These are phyloP conservation scores for Microglena sp. DNA, from an alignment of 139 green algal species.

Conservation along the genomic window DNA sequence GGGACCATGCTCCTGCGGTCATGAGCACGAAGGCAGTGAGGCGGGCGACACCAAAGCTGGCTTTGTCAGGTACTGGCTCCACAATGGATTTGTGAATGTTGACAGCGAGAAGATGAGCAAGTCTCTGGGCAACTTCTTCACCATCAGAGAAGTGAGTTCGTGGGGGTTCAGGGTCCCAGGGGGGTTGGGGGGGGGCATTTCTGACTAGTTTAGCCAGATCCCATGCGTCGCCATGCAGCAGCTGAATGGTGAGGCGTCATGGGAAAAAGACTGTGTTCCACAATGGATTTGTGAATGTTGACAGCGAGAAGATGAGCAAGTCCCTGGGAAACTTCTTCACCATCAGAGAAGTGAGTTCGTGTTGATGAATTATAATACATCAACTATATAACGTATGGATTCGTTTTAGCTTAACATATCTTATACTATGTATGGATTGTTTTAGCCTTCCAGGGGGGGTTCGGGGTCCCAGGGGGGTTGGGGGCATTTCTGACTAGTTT, in stretches of 20 bases:
- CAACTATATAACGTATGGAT: too few relatives aligned
- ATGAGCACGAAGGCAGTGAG: neutral
- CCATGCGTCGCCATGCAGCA: too few relatives aligned
- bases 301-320: slow-evolving; percentile 97
- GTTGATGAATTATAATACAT: too few relatives aligned
- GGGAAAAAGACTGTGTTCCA: too few relatives aligned
- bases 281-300: slow-evolving; percentile 93
- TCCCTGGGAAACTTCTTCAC: slow-evolving; percentile 98
- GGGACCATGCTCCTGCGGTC: slow-evolving; percentile 14
- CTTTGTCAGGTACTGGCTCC: slow-evolving; percentile 88
- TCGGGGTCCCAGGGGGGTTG: too few relatives aligned
- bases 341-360: slow-evolving; percentile 62
- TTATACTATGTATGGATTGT: too few relatives aligned
- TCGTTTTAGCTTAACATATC: too few relatives aligned
- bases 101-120: slow-evolving; percentile 98
- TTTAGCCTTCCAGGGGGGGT: too few relatives aligned
- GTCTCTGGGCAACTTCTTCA: slow-evolving; percentile 97
- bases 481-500: too few relatives aligned
- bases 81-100: slow-evolving; percentile 95
- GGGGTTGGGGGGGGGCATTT: too few relatives aligned
- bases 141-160: slow-evolving; percentile 57
- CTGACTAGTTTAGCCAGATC: too few relatives aligned
- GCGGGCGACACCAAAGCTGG: slow-evolving; percentile 8
- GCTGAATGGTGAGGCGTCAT: too few relatives aligned
- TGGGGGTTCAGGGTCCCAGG: neutral